A percentile compares a stretch with the other conserved stretches of the same genome.
These are phyloP conservation scores for Mycothermus thermophilus DNA, from an alignment of 495 filamentous ascomycete genomes.

Conservation along the genomic window DNA sequence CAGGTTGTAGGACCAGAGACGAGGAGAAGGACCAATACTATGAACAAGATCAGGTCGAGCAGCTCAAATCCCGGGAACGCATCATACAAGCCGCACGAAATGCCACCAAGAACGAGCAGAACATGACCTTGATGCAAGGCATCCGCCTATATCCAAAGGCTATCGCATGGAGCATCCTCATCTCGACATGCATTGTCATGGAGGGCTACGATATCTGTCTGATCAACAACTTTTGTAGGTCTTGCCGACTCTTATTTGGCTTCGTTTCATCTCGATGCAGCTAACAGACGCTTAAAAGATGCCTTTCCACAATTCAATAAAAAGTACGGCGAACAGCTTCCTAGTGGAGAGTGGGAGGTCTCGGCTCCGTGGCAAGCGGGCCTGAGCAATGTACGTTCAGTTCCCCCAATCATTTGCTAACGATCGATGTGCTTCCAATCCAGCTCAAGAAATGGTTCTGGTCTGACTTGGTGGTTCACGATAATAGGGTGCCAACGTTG, in stretches of 20 bases:
- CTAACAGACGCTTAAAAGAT: constrained; percentile 22
- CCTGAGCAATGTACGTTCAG: constrained; percentile 47
- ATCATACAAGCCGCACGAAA: constrained; percentile 32
- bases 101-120: constrained; percentile 40
- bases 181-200: constrained; percentile 51
- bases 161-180: constrained; percentile 45
- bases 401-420: not conserved
- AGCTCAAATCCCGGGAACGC: constrained; percentile 18
- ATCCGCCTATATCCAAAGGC: constrained; percentile 42
- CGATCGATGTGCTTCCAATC: not conserved
- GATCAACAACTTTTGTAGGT: constrained; percentile 42
- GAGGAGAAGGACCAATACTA: constrained; percentile 1
- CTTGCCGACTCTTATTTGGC: not conserved
- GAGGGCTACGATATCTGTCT: constrained; percentile 50
- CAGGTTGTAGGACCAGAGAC: too few relatives aligned
- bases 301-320: constrained; percentile 48
- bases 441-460: not conserved
- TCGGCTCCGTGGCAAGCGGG: constrained; percentile 65
- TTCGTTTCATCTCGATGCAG: too few relatives aligned
- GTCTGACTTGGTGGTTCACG: not conserved
- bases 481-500: constrained; percentile 28
- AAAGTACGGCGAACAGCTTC: constrained; percentile 48
- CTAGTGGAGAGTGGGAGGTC: constrained; percentile 50
- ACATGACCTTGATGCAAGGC: constrained; percentile 39
- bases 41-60: constrained; percentile 6